Conservation (phyloP, 2,329 filamentous ascomycete genomes). For the Gaeumannomyces sp. region DNA sequence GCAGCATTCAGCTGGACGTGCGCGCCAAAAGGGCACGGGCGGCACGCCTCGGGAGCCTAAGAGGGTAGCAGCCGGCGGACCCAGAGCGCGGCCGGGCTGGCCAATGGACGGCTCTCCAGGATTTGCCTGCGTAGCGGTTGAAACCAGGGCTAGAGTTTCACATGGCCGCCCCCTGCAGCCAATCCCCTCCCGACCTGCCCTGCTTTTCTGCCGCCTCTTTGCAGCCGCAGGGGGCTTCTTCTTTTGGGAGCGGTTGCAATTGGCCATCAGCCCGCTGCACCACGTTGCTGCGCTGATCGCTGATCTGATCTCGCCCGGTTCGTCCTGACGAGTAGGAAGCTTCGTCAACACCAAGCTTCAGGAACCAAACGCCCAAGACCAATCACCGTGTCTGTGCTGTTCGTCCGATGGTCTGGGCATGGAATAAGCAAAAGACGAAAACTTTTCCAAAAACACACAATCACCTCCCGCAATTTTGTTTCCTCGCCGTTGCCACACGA, state of each 20-base stretch:
- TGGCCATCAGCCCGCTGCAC: too few species aligned
- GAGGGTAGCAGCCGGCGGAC: neutral
- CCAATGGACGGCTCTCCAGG: neutral
- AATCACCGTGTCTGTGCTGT: neutral
- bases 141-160: constrained; percentile 1
- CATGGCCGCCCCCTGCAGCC: neutral
- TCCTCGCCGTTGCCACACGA: neutral
- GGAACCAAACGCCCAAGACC: neutral
- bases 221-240: neutral
- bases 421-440: neutral
- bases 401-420: neutral
- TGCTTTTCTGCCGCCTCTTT: neutral
- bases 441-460: neutral
- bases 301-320: too few species aligned
- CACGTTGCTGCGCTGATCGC: too few species aligned
- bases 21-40: neutral
- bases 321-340: neutral
- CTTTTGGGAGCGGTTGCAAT: neutral
- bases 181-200: neutral
- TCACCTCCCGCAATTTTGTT: constrained; percentile 2
- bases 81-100: neutral
- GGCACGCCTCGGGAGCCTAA: too few species aligned
- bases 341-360: neutral
- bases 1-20: neutral
- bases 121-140: constrained; percentile 2